Conservation (phyloP, 371 early-diverging fungal genomes). For the Dichotomocladium elegans region DNA sequence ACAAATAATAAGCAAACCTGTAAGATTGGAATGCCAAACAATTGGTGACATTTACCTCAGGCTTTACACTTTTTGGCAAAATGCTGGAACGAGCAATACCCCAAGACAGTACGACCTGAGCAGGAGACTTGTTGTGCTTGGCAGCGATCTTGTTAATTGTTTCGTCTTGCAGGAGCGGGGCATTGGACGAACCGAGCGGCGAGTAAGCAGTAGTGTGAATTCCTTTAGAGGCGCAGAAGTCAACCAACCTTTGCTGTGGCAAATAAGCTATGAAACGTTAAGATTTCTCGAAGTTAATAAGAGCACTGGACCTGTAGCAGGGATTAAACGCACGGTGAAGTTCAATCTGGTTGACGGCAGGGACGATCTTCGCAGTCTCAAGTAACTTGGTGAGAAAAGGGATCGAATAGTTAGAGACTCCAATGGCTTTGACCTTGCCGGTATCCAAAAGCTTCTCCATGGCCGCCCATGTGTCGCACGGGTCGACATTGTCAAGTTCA, state of each 20-base stretch:
- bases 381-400: slow-evolving; percentile 48
- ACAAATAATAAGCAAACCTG: background rate
- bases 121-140: slow-evolving; percentile 56
- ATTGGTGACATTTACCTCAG: slow-evolving; percentile 32
- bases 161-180: slow-evolving; percentile 39
- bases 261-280: slow-evolving; percentile 55
- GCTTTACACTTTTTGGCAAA: slow-evolving; percentile 52
- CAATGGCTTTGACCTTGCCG: slow-evolving; percentile 65
- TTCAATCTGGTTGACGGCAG: slow-evolving; percentile 70
- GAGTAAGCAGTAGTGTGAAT: slow-evolving; percentile 68
- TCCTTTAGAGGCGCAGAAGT: slow-evolving; percentile 48
- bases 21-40: background rate
- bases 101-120: slow-evolving; percentile 81
- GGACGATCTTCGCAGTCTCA: slow-evolving; percentile 52
- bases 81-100: slow-evolving; percentile 56
- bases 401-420: slow-evolving; percentile 62
- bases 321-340: slow-evolving; percentile 80
- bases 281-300: too few relatives aligned
- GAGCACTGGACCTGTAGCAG: too few relatives aligned
- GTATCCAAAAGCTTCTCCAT: slow-evolving; percentile 61
- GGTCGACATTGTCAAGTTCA: slow-evolving; percentile 26
- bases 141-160: slow-evolving; percentile 59
- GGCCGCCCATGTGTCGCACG: slow-evolving; percentile 42
- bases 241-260: slow-evolving; percentile 57
- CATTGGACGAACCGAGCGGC: slow-evolving; percentile 61